Evolutionary conservation across 352 stramenopile species (phyloP).

Genomic region (Phytophthora rubi): DNA sequence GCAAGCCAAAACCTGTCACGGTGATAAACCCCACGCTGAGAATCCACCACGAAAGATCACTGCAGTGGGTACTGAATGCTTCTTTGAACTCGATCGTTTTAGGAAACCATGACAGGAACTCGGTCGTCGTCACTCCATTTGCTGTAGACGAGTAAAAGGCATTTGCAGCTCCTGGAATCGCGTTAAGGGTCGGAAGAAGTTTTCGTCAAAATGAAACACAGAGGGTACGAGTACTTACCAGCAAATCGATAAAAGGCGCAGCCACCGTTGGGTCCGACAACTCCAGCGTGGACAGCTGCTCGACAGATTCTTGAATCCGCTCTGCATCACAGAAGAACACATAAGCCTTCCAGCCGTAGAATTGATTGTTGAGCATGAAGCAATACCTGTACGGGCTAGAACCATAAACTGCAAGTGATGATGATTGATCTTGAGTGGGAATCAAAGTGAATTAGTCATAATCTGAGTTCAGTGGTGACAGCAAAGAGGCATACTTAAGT

Average conservation of each 20-base stretch:
- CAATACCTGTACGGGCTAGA: slow-evolving; percentile 67
- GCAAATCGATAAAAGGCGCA: slow-evolving; percentile 69
- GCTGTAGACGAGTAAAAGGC: slow-evolving; percentile 53
- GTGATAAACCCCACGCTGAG: slow-evolving; percentile 46
- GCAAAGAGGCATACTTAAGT: background rate
- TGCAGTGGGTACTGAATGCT: slow-evolving; percentile 59
- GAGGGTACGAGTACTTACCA: slow-evolving; percentile 29
- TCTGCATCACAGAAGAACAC: slow-evolving; percentile 27
- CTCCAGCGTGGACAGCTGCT: slow-evolving; percentile 80
- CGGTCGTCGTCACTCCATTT: slow-evolving; percentile 56
- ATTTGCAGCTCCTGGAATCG: slow-evolving; percentile 43
- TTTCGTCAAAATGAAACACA: background rate
- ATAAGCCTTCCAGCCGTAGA: background rate
- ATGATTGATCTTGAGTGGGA: slow-evolving; percentile 60
- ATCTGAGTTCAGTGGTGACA: background rate
- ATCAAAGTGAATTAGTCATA: slow-evolving; percentile 6
- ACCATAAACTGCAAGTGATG: slow-evolving; percentile 68
- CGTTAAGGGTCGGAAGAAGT: background rate
- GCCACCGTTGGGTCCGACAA: slow-evolving; percentile 69
- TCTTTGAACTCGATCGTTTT: slow-evolving; percentile 83
- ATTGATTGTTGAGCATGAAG: background rate
- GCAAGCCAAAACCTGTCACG: slow-evolving; percentile 53
- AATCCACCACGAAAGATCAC: slow-evolving; percentile 80
- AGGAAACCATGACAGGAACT: slow-evolving; percentile 79
- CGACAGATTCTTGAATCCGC: slow-evolving; percentile 82